phyloP scores from a whole-genome alignment of 352 stramenopile genomes.

The Thalassiosira ordinaria region DNA sequence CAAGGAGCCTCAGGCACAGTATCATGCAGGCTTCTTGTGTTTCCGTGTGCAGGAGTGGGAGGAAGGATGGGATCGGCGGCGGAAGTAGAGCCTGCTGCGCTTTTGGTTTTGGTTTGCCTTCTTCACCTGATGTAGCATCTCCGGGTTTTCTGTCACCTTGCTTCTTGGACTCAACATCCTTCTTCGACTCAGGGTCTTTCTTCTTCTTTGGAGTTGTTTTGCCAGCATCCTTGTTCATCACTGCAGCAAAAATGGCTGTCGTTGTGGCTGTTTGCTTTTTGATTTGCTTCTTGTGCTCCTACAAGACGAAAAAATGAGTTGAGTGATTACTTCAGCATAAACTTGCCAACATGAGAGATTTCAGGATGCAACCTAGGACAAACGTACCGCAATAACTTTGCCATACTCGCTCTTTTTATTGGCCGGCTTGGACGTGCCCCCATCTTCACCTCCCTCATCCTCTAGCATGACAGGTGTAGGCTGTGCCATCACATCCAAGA shows the following conservation, averaged over 20 bases:
- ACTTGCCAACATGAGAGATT: no score
- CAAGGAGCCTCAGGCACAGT: slow-evolving; percentile 75
- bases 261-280: slow-evolving; percentile 56
- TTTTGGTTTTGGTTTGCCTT: slow-evolving; percentile 32
- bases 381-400: slow-evolving; percentile 44
- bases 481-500: slow-evolving; percentile 84
- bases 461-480: slow-evolving; percentile 60
- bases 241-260: slow-evolving; percentile 34
- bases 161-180: slow-evolving; percentile 51
- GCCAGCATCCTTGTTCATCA: slow-evolving; percentile 44
- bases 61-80: slow-evolving; percentile 64
- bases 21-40: slow-evolving; percentile 65
- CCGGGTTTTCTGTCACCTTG: slow-evolving; percentile 36
- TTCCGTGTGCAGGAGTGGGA: slow-evolving; percentile 70
- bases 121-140: slow-evolving; percentile 13
- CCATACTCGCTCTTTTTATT: slow-evolving; percentile 64
- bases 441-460: slow-evolving; percentile 38
- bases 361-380: no score
- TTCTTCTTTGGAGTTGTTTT: slow-evolving; percentile 39
- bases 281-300: slow-evolving; percentile 25
- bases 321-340: no score
- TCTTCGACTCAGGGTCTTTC: slow-evolving; percentile 36
- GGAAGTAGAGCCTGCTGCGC: slow-evolving; percentile 20
- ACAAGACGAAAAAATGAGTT: no score
- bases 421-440: slow-evolving; percentile 18